Percentiles rank a stretch among this genome's conserved stretches.
Evolutionary conservation across 1,139 yeast species (phyloP).

Genomic region (Lodderomyces elongisporus): DNA sequence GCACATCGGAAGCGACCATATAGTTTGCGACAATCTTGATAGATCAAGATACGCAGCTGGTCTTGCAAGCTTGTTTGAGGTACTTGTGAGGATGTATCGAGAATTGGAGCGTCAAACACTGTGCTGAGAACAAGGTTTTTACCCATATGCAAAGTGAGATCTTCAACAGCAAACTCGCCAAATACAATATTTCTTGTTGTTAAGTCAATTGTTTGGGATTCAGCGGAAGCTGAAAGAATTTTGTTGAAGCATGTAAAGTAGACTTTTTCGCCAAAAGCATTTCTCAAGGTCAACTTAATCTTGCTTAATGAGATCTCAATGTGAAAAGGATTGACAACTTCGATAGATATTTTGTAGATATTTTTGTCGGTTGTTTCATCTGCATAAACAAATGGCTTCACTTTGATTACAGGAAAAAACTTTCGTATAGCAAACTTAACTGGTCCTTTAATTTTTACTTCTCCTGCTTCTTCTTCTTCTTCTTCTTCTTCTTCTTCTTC

Average conservation of each 20-base stretch:
- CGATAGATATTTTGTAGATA: conserved; percentile 21
- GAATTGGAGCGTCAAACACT: background rate
- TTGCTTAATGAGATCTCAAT: conserved; percentile 20
- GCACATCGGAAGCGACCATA: conserved; percentile 17
- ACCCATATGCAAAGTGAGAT: conserved; percentile 18
- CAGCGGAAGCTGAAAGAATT: conserved; percentile 10
- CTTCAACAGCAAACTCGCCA: conserved; percentile 21
- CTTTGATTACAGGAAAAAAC: conserved; percentile 23
- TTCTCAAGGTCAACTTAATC: conserved; percentile 18
- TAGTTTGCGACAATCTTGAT: conserved; percentile 18
- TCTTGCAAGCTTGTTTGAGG: too few relatives aligned
- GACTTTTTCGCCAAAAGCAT: conserved; percentile 3
- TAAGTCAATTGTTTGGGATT: conserved; percentile 17
- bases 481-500: too few relatives aligned
- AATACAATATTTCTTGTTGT: conserved; percentile 18
- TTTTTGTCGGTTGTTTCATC: conserved; percentile 17
- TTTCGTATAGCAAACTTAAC: too few relatives aligned
- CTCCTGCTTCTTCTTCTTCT: too few relatives aligned
- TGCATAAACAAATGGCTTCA: conserved; percentile 24
- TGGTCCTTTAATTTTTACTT: conserved; percentile 18
- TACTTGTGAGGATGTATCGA: too few relatives aligned
- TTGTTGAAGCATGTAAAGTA: conserved; percentile 1
- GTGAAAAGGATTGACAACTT: conserved; percentile 23
- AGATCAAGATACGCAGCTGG: conserved; percentile 3
- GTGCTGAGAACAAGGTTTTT: conserved; percentile 15